Conservation (phyloP, 2,329 filamentous ascomycete genomes). For the Lecanosticta acicola region DNA sequence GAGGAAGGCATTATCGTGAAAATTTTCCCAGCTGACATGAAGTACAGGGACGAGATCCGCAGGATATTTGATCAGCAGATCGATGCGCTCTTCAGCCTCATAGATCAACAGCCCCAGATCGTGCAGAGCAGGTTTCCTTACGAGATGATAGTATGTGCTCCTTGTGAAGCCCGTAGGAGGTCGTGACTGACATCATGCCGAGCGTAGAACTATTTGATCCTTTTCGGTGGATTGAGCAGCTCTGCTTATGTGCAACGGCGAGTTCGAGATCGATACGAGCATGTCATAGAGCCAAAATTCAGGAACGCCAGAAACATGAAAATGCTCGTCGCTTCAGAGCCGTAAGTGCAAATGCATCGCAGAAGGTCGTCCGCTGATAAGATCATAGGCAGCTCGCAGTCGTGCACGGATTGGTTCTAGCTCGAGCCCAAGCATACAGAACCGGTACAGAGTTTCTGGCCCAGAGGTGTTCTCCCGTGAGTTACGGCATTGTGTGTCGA, state of each 20-base stretch:
- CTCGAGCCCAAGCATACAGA: background rate
- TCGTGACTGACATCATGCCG: background rate
- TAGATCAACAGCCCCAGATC: background rate
- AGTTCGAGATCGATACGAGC: background rate
- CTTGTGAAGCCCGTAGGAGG: background rate
- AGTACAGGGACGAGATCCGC: background rate
- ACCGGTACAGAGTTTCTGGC: background rate
- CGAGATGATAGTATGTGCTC: background rate
- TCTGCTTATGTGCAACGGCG: background rate
- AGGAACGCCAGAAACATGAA: background rate
- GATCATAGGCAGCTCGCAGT: background rate
- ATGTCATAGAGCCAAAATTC: background rate
- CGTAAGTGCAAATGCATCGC: no score
- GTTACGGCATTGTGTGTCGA: background rate
- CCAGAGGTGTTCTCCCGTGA: background rate
- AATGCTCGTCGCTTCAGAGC: background rate
- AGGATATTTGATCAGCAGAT: background rate
- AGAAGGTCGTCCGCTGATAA: no score
- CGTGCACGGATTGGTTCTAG: background rate
- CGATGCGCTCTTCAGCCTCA: background rate
- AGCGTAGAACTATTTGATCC: background rate
- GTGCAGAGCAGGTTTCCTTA: background rate
- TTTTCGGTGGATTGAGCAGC: background rate
- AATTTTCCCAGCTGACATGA: background rate
- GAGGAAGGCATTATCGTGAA: background rate